Percentiles rank a stretch among this genome's conserved stretches.
Conservation (phyloP, 176 grass and related monocot genomes). For the Eragrostis nindensis region DNA sequence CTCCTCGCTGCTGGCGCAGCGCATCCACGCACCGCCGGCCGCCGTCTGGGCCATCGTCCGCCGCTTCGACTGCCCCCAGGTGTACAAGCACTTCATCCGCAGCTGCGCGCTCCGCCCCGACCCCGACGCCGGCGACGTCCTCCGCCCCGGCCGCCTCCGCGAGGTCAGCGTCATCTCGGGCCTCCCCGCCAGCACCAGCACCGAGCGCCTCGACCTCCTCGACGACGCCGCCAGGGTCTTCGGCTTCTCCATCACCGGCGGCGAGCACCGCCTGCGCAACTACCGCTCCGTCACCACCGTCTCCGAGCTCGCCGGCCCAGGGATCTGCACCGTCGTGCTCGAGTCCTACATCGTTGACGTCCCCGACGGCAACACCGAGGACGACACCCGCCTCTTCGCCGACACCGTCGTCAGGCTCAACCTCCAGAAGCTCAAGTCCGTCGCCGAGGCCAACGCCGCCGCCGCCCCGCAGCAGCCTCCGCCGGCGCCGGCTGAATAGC, state of each 20-base stretch:
- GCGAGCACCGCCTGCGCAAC: slow-evolving; percentile 90
- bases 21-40: slow-evolving; percentile 76
- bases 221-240: slow-evolving; percentile 64
- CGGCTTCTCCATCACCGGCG: slow-evolving; percentile 92
- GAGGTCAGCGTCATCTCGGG: slow-evolving; percentile 92
- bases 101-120: slow-evolving; percentile 69
- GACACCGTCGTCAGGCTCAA: slow-evolving; percentile 96
- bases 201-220: slow-evolving; percentile 87
- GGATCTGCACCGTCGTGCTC: slow-evolving; percentile 90
- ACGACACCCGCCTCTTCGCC: slow-evolving; percentile 96
- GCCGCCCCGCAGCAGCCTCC: not conserved
- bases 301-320: slow-evolving; percentile 51
- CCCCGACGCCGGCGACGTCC: slow-evolving; percentile 53
- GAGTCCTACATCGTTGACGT: slow-evolving; percentile 95
- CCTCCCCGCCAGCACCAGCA: slow-evolving; percentile 92
- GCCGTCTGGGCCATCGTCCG: slow-evolving; percentile 80
- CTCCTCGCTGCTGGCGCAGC: slow-evolving; percentile 80
- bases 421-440: slow-evolving; percentile 97
- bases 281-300: slow-evolving; percentile 87
- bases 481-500: slow-evolving; percentile 36
- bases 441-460: slow-evolving; percentile 70
- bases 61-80: slow-evolving; percentile 88
- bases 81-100: slow-evolving; percentile 99
- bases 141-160: slow-evolving; percentile 74
- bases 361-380: slow-evolving; percentile 84